Percentiles rank a stretch among this genome's conserved stretches.
Conservation (phyloP, 2,329 filamentous ascomycete species). For the Zasmidium citrigriseum region DNA sequence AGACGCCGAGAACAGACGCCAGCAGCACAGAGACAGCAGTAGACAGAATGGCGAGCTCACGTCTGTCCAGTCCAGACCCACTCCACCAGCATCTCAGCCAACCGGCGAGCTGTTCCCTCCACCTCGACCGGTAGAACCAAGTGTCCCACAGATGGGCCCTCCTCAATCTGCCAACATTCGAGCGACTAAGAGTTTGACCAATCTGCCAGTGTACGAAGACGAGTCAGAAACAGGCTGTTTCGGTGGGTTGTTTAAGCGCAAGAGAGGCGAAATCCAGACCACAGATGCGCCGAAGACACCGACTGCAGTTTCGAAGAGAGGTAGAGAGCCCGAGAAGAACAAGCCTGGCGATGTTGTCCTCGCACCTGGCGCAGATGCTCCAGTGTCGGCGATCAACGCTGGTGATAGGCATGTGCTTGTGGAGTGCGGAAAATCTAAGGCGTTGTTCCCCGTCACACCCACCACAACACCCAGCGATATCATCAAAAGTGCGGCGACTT, state of each 20-base stretch:
- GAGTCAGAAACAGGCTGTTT: constrained; percentile 31
- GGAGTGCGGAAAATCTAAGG: constrained; percentile 67
- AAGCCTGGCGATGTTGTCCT: constrained; percentile 48
- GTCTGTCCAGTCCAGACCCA: constrained; percentile 1
- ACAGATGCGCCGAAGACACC: constrained; percentile 14
- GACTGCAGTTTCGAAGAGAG: constrained; percentile 17
- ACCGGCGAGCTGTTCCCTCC: constrained; percentile 35
- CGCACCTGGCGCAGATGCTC: constrained; percentile 68
- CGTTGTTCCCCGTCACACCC: constrained; percentile 70
- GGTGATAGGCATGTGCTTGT: constrained; percentile 76
- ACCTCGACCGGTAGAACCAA: constrained; percentile 19
- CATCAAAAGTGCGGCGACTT: constrained; percentile 65
- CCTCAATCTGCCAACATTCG: constrained; percentile 33
- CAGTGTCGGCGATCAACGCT: constrained; percentile 77
- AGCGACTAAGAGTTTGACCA: constrained; percentile 32
- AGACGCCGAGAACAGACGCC: background rate
- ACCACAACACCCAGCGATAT: constrained; percentile 76
- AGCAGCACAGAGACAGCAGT: constrained; percentile 7
- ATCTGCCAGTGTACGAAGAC: constrained; percentile 25
- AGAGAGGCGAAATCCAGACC: constrained; percentile 24
- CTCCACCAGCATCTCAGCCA: constrained; percentile 13
- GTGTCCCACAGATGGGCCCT: constrained; percentile 26
- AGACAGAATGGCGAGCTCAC: constrained; percentile 3
- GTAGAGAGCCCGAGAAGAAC: constrained; percentile 35
- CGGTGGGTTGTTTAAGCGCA: constrained; percentile 37